Percentiles rank a stretch among this genome's conserved stretches.
These are phyloP conservation scores for Primulina huaijiensis DNA, from an alignment of 257 asterid species.

Conservation along the genomic window DNA sequence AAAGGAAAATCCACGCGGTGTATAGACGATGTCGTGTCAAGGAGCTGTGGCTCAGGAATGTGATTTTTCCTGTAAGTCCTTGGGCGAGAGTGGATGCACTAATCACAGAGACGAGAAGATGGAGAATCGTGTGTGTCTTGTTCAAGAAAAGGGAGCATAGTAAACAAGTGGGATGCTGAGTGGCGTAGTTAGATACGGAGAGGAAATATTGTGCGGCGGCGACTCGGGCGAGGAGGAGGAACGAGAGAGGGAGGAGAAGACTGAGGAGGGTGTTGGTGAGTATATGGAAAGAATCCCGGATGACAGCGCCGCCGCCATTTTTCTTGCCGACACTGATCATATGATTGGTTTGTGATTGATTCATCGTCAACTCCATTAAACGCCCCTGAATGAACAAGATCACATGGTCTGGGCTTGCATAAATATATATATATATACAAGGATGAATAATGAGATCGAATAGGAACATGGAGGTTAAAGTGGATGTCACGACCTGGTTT, in stretches of 20 bases:
- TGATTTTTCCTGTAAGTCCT: slow-evolving; percentile 30
- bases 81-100: slow-evolving; percentile 44
- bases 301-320: not conserved
- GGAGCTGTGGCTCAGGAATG: slow-evolving; percentile 2
- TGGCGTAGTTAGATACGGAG: slow-evolving; percentile 28
- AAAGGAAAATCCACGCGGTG: slow-evolving; percentile 50
- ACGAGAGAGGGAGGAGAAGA: slow-evolving; percentile 80
- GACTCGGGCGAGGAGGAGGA: slow-evolving; percentile 67
- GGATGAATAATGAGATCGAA: not conserved
- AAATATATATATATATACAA: not conserved
- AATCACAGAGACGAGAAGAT: slow-evolving; percentile 41
- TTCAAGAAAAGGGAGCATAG: slow-evolving; percentile 32
- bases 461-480: slow-evolving; percentile 16
- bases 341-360: slow-evolving; percentile 9
- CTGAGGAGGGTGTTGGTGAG: slow-evolving; percentile 55
- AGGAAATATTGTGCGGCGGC: slow-evolving; percentile 52
- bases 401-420: not conserved
- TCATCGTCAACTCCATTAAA: slow-evolving; percentile 29
- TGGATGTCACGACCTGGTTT: slow-evolving; percentile 41
- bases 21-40: slow-evolving; percentile 28
- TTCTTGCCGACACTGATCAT: not conserved
- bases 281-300: slow-evolving; percentile 40
- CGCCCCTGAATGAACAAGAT: not conserved
- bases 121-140: slow-evolving; percentile 42
- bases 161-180: slow-evolving; percentile 17